Evolutionary conservation across 1,139 yeast genomes (phyloP), one percentile per base, ranked within the genome.

Genomic region (Nadsonia commutata): DNA sequence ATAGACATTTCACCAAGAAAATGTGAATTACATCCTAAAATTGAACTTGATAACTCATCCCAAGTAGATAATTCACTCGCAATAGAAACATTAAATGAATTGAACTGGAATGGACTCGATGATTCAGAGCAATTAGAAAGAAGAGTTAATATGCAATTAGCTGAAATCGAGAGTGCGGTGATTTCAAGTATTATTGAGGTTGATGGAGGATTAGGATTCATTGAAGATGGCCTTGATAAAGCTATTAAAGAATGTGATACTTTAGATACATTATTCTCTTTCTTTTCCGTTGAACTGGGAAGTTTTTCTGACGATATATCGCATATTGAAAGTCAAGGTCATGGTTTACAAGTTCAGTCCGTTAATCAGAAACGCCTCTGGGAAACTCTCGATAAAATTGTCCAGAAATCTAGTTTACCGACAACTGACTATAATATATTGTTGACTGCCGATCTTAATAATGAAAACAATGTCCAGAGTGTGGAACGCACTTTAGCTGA

Each of bases 281-380:
- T 72, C 33, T 76, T 75, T 51, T 67, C 76, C 11, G 76, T 78
- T 58, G 74, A 78, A 51, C 59, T 78, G 43, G 70, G 77, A 17
- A 70, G 76, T 4, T 70, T 84, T 42, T 72, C 78, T 3, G 76
- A 76, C 6, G 90, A 82, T 48, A 76, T 86, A 43, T 71, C 73
- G 40, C 72, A 71, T 44, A 79, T 86, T 42, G 95, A 86, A 56
- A 67, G 70, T 38, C 83, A 82, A 55, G 78, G 86, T 1, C 77
- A 79, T 52, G 95, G 95, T 42, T 63, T 86, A 31, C 96, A 88
- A 61, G 81, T 86, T 2, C 80, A 79, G 52, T 76, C 90, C 3
- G 78, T 84, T 36, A 88, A 88, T 60, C 84, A 83, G 59, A 83
- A 83, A 53, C 60, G 71, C 18, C 66, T 88, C 37, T 80, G 78